Base-by-base conservation (phyloP, 2,329 filamentous ascomycete species). In the Paracoccidioides lutzii region DNA sequence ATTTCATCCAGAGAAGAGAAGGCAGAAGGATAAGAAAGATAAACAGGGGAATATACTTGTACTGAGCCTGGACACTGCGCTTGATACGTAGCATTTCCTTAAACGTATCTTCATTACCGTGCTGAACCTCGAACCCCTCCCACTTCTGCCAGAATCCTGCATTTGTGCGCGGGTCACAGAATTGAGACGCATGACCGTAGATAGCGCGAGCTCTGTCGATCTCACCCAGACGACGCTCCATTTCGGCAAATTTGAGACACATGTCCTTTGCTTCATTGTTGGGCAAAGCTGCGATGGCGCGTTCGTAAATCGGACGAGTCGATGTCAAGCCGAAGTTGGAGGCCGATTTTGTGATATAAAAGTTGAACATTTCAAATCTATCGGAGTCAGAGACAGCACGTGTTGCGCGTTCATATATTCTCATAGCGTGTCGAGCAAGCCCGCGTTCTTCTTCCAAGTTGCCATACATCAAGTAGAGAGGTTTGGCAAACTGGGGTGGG, bases 51-150 rank as follows among this genome's bases (percentile, higher is more conserved):
- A 48, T 76, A 66, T 78, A 82, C 79, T 97, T 97, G 78, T 94
- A 98, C 74, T 96, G 88, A 54, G 93, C 91, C 71, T 96, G 90
- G 10, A 98, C 93, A 71, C 89, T 95, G 68, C 93, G 80, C 78
- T 97, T 98, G 77, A 98, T 90, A 35, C 93, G 85, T 59, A 97
- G 78, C 93, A 98, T 98, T 70, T 98, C 93, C 76, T 95, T 96
- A 79, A 94, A 98, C 0, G 94, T 98, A 70, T 98, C 93, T 70
- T 98, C 94, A 73, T 98, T 98, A 61, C 93, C 93, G 67, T 98
- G 93, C 69, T 94, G 87, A 28, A 97, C 90, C 72, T 98, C 94
- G 71, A 98, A 98, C 55, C 84, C 80, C 71, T 98, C 93, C 93
- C 93, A 98, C 69, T 91, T 94, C 64, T 84, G 80, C 94, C 94